phyloP scores from a whole-genome alignment of 306 rosid species.

The Vigna unguiculata region DNA sequence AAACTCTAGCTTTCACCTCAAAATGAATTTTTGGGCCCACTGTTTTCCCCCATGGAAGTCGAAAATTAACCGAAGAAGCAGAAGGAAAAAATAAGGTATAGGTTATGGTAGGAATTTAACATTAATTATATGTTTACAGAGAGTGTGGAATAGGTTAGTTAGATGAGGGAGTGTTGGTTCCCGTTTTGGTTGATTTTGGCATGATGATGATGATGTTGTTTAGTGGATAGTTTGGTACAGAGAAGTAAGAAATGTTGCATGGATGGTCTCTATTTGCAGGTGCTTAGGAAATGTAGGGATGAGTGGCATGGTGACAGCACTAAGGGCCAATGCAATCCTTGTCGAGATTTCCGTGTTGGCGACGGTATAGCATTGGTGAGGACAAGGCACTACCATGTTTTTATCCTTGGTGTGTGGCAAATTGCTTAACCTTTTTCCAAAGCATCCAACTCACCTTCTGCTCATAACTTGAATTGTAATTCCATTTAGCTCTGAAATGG shows the following conservation, averaged over 20 bases:
- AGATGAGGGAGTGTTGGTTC: background rate
- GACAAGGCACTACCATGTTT: slow-evolving; percentile 21
- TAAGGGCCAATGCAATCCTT: slow-evolving; percentile 27
- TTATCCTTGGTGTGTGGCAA: background rate
- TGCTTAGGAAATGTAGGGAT: slow-evolving; percentile 33
- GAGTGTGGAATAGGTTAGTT: no score
- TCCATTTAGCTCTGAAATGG: slow-evolving; percentile 43
- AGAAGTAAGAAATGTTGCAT: slow-evolving; percentile 40
- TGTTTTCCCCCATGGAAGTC: background rate
- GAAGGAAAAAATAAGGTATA: background rate
- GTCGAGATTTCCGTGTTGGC: slow-evolving; percentile 33
- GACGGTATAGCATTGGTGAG: slow-evolving; percentile 13
- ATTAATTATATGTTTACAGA: no score
- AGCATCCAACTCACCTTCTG: slow-evolving; percentile 43
- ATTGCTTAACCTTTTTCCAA: slow-evolving; percentile 34
- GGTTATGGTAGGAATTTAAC: background rate
- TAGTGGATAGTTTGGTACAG: slow-evolving; percentile 25
- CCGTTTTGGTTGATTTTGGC: slow-evolving; percentile 11
- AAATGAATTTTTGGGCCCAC: slow-evolving; percentile 5
- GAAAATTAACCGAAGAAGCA: background rate
- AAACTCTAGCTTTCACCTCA: slow-evolving; percentile 32
- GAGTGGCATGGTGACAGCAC: slow-evolving; percentile 26
- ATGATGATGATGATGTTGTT: slow-evolving; percentile 24
- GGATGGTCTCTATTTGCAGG: slow-evolving; percentile 35
- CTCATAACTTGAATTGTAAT: slow-evolving; percentile 36